These are phyloP conservation scores for Cladosporium oxysporum DNA, from an alignment of 2,329 filamentous ascomycete species.

Conservation along the genomic window DNA sequence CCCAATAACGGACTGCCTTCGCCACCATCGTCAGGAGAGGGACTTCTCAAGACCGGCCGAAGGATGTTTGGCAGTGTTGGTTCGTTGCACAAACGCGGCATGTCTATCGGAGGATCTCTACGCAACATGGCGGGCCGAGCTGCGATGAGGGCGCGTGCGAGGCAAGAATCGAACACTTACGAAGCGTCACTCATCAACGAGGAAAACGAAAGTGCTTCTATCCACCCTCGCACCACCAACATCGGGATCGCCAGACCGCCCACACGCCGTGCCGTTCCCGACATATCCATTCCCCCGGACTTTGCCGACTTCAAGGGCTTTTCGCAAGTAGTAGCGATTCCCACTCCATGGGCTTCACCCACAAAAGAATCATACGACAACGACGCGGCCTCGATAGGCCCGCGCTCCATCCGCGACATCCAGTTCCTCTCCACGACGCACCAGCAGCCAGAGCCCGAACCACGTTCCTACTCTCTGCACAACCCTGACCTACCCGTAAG, in stretches of 20 bases:
- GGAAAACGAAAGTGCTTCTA: constrained; percentile 3
- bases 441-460: constrained; percentile 24
- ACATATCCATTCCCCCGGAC: not conserved
- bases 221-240: constrained; percentile 4
- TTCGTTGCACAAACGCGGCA: not conserved
- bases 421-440: constrained; percentile 19
- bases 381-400: constrained; percentile 14
- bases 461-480: constrained; percentile 26
- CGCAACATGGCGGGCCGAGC: constrained; percentile 14
- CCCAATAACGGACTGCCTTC: not conserved
- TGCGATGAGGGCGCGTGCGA: constrained; percentile 2
- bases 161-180: constrained; percentile 8
- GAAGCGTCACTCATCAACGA: constrained; percentile 14
- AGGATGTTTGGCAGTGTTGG: constrained; percentile 16
- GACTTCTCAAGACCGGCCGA: not conserved
- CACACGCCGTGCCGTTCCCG: constrained; percentile 4
- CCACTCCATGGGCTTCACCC: constrained; percentile 6
- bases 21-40: constrained; percentile 3
- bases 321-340: constrained; percentile 15
- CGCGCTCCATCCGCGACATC: constrained; percentile 11
- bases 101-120: constrained; percentile 2
- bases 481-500: constrained; percentile 22
- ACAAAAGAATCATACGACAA: not conserved
- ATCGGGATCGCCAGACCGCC: constrained; percentile 2
- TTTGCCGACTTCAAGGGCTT: constrained; percentile 1